These are phyloP conservation scores for Fusarium sterilihyphosum DNA, from an alignment of 2,329 filamentous ascomycete genomes.

Conservation along the genomic window DNA sequence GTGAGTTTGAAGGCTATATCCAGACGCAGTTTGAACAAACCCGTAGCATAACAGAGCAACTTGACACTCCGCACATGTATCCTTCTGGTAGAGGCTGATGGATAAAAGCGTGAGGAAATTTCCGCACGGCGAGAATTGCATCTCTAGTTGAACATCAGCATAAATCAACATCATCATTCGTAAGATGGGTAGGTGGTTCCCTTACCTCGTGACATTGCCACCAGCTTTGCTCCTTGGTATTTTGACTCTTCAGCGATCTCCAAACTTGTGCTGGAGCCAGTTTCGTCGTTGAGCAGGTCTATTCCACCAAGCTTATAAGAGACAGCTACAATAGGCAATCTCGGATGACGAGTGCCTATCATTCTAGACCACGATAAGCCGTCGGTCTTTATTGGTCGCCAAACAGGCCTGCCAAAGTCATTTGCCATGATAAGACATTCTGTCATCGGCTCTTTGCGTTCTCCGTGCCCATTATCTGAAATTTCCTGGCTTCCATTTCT, in stretches of 20 bases:
- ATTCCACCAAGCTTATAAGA: not conserved
- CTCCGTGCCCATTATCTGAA: not conserved
- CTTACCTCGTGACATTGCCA: not conserved
- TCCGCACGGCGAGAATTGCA: not conserved
- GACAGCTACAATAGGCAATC: not conserved
- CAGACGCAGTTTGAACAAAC: not conserved
- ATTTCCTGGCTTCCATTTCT: not conserved
- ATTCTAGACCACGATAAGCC: not conserved
- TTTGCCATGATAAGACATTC: not conserved
- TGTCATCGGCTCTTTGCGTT: not conserved
- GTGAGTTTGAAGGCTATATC: not conserved
- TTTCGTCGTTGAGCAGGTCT: not conserved
- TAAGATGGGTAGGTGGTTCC: accelerated
- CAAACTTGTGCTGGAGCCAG: not conserved
- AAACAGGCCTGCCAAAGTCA: not conserved
- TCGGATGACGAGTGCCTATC: not conserved
- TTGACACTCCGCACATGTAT: not conserved
- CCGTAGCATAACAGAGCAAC: not conserved
- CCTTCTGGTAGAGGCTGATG: not conserved
- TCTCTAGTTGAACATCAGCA: not conserved
- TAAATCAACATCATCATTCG: accelerated
- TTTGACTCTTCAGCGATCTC: not conserved
- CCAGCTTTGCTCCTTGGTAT: accelerated
- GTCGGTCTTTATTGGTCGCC: not conserved
- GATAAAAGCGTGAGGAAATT: not conserved